Conservation (phyloP, 1,284 basidiomycete species). For the Sporisorium graminicola region DNA sequence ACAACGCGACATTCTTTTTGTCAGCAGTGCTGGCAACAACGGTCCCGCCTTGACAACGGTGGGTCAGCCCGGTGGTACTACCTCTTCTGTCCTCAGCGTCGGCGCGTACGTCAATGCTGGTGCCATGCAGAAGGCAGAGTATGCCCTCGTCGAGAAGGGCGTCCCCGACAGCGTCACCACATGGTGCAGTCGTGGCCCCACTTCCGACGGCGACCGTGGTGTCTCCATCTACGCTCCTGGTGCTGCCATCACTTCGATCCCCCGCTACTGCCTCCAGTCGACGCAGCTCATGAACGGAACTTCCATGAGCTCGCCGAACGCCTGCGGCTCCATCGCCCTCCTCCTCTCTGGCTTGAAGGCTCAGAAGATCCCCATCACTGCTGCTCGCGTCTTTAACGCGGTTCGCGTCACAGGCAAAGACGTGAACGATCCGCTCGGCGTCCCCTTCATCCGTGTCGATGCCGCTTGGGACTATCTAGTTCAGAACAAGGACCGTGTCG, state of each 20-base stretch:
- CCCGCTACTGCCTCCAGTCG: conserved; percentile 68
- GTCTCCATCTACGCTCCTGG: conserved; percentile 69
- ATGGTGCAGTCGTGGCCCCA: conserved; percentile 70
- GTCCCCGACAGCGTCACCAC: conserved; percentile 68
- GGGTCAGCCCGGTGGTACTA: conserved; percentile 69
- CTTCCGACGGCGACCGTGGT: conserved; percentile 65
- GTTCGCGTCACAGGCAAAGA: conserved; percentile 67
- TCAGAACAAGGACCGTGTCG: conserved; percentile 61
- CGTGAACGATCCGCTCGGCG: conserved; percentile 67
- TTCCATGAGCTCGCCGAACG: conserved; percentile 69
- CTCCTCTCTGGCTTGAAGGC: conserved; percentile 68
- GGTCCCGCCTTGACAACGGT: conserved; percentile 70
- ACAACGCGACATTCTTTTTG: conserved; percentile 65
- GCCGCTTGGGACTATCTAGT: conserved; percentile 68
- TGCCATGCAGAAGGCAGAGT: conserved; percentile 69
- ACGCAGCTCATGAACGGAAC: conserved; percentile 70
- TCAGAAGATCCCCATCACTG: conserved; percentile 65
- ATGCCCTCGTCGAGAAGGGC: conserved; percentile 67
- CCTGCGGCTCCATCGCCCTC: conserved; percentile 67
- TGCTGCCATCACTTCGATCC: conserved; percentile 70
- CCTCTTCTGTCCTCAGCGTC: conserved; percentile 66
- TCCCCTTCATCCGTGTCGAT: conserved; percentile 69
- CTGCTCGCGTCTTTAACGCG: conserved; percentile 68
- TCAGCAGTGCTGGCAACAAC: conserved; percentile 67
- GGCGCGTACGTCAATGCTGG: conserved; percentile 69